Conservation (phyloP, 2,329 filamentous ascomycete species). For the Claviceps monticola region DNA sequence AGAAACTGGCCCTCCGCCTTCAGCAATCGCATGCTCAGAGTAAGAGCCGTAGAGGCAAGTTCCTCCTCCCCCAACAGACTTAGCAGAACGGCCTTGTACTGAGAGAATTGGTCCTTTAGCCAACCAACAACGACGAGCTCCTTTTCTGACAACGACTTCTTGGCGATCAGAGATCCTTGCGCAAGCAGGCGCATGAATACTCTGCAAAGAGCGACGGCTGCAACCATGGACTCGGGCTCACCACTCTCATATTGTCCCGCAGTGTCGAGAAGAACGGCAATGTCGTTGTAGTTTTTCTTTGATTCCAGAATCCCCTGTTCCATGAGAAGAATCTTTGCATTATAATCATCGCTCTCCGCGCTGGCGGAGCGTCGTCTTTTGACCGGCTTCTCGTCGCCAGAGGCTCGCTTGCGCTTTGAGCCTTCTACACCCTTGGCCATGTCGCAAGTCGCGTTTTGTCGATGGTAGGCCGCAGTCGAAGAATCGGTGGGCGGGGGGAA, state of each 20-base stretch:
- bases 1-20: constrained; percentile 62
- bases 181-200: constrained; percentile 74
- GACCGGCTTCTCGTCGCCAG: constrained; percentile 27
- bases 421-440: constrained; percentile 14
- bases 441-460: neutral
- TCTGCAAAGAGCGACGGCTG: constrained; percentile 70
- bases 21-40: constrained; percentile 68
- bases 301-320: constrained; percentile 76
- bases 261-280: constrained; percentile 52
- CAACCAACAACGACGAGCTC: constrained; percentile 63
- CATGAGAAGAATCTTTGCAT: constrained; percentile 56
- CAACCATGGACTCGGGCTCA: constrained; percentile 45
- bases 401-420: constrained; percentile 39
- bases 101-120: constrained; percentile 60
- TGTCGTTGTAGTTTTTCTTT: constrained; percentile 84
- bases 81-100: constrained; percentile 53
- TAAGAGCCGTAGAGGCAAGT: constrained; percentile 57
- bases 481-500: too few relatives aligned
- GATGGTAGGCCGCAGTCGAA: neutral
- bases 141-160: constrained; percentile 53
- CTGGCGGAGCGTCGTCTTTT: constrained; percentile 38
- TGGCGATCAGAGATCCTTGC: constrained; percentile 53
- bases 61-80: constrained; percentile 47
- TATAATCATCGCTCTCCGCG: constrained; percentile 35
- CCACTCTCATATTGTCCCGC: constrained; percentile 33